Evolutionary conservation across 2,329 filamentous ascomycete genomes (phyloP).

Genomic region (Fusarium temperatum): DNA sequence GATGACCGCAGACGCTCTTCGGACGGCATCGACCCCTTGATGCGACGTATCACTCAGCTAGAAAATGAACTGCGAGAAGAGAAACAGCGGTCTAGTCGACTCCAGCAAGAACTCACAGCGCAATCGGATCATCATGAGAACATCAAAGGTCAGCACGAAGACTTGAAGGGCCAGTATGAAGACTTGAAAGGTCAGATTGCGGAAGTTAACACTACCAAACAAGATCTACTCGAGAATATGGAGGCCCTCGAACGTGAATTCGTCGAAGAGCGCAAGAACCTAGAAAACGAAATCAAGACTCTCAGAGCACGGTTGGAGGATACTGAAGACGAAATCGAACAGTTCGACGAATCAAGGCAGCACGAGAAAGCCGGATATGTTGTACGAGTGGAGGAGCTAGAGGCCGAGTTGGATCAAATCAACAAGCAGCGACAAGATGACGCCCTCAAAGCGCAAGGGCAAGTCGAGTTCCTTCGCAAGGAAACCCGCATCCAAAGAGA

Average conservation of each 20-base stretch:
- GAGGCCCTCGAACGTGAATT: constrained; percentile 92
- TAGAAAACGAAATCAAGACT: constrained; percentile 82
- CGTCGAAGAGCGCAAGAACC: constrained; percentile 80
- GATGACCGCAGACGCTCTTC: constrained; percentile 59
- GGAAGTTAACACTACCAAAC: constrained; percentile 90
- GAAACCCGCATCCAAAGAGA: constrained; percentile 69
- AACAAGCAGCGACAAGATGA: constrained; percentile 67
- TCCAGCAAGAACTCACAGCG: constrained; percentile 75
- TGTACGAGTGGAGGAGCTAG: constrained; percentile 72
- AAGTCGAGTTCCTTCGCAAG: constrained; percentile 70
- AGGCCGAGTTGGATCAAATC: constrained; percentile 74
- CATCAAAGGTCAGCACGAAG: constrained; percentile 64
- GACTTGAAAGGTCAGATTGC: constrained; percentile 76
- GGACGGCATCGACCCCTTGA: constrained; percentile 57
- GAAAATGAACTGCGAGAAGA: constrained; percentile 82
- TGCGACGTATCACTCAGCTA: constrained; percentile 66
- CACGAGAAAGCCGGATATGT: constrained; percentile 79
- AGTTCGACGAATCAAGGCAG: constrained; percentile 82
- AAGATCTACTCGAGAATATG: constrained; percentile 93
- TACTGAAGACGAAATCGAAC: constrained; percentile 89
- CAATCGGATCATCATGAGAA: constrained; percentile 66
- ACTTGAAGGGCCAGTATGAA: constrained; percentile 62
- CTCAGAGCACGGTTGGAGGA: constrained; percentile 85
- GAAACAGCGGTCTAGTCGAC: constrained; percentile 69
- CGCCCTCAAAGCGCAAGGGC: constrained; percentile 65